Base-by-base conservation (phyloP, 495 filamentous ascomycete genomes). In the Daldinia caldariorum region DNA sequence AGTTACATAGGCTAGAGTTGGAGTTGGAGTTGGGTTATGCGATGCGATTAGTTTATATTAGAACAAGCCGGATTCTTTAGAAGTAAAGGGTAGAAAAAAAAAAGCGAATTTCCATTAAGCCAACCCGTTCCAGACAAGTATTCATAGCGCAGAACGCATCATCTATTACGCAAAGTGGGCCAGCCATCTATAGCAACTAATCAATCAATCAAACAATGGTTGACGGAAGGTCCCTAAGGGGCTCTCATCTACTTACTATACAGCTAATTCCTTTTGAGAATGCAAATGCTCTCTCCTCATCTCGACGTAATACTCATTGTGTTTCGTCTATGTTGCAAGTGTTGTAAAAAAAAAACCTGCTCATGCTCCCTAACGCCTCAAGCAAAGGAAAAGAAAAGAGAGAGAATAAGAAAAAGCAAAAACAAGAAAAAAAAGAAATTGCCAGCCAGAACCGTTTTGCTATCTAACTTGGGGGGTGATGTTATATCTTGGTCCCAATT, bases 111-210 rank as follows among this genome's bases (percentile, higher is more conserved):
- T 1, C 26, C 43, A 22, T 10, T 8, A 47, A 47, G 8, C 43
- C 43, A 22, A 22, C 18, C 20, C 43, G 10, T 20, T 47, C 43
- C 26, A 26, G 26, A 26, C 16, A 8, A 45, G 18, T 51, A 53
- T 32, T 32, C 26, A 32, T 53, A 31, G 32, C 29, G 22, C 49
- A 53, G 7, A 26, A n/a, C 49, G 49, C 26, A 26, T 26, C 12
- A 53, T 53, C 14, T 31, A 53, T 53, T 53, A 12, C 26, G 49
- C 49, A 53, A 2, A 38, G 29, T 26, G 3, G 26, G 26, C 26
- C 29, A 16, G 50, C 37, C 22, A 20, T 63, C 60, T 63, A 63
- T 63, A 43, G 60, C 60, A 63, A 63, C 10, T 18, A 56, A 26
- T 14, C 43, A 18, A 13, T 38, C 16, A 3, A 26, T 26, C 26